Conservation (phyloP, 2,329 filamentous ascomycete species). For the Ophiostoma himal-ulmi region DNA sequence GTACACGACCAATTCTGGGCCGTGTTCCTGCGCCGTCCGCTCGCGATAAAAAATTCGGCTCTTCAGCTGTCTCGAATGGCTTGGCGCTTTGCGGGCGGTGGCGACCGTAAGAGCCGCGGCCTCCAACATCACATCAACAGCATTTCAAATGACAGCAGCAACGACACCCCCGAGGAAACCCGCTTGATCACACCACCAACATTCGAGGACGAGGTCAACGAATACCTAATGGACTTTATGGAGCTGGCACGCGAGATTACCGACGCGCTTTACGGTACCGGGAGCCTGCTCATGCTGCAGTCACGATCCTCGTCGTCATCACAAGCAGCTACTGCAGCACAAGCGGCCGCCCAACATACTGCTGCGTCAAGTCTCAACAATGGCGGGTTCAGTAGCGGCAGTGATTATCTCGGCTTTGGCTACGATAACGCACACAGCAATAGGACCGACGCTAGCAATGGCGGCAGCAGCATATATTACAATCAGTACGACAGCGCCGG, state of each 20-base stretch:
- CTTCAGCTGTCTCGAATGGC: slow-evolving; percentile 21
- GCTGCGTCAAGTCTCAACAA: neutral
- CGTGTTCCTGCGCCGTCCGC: slow-evolving; percentile 19
- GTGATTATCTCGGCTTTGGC: neutral
- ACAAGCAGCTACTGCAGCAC: neutral
- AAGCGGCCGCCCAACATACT: neutral
- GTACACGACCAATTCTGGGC: slow-evolving; percentile 23
- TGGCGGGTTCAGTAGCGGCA: neutral
- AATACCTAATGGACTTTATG: slow-evolving; percentile 22
- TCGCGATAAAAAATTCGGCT: slow-evolving; percentile 20
- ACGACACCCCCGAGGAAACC: neutral
- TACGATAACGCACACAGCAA: neutral
- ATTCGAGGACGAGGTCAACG: slow-evolving; percentile 22
- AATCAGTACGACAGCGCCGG: slow-evolving; percentile 10
- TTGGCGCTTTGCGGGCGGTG: slow-evolving; percentile 13
- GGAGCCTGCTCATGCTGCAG: neutral
- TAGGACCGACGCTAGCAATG: neutral
- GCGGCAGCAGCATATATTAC: neutral
- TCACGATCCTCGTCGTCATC: neutral
- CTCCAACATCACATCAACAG: neutral
- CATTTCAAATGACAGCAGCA: neutral
- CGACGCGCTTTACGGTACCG: slow-evolving; percentile 21
- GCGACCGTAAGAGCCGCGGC: too few species aligned
- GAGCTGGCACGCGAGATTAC: slow-evolving; percentile 20
- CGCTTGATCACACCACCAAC: neutral